Evolutionary conservation across 2,329 filamentous ascomycete genomes (phyloP).

Genomic region (Aspergillus tamarii): DNA sequence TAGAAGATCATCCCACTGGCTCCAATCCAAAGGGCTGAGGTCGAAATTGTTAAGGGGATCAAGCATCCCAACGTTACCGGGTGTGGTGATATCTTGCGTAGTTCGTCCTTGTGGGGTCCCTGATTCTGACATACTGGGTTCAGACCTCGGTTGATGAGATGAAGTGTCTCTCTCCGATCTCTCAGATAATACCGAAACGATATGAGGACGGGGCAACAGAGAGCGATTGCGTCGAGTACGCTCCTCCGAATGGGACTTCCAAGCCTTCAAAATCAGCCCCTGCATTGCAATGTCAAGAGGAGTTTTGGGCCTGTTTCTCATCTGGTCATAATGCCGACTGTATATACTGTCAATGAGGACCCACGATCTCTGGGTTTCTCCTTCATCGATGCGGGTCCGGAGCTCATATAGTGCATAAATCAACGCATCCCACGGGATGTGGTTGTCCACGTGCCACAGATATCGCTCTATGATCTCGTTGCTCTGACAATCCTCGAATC

Average conservation of each 20-base stretch:
- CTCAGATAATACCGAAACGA: constrained; percentile 17
- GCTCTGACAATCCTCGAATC: constrained; percentile 29
- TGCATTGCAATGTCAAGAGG: constrained; percentile 30
- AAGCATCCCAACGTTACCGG: not conserved
- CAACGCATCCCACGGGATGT: constrained; percentile 57
- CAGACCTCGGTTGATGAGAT: not conserved
- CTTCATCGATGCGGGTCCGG: constrained; percentile 38
- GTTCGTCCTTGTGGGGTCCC: not conserved
- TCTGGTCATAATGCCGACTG: constrained; percentile 39
- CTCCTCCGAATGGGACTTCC: constrained; percentile 29
- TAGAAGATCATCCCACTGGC: constrained; percentile 34
- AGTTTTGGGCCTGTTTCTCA: constrained; percentile 18
- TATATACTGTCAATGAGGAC: constrained; percentile 48
- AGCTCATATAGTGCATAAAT: constrained; percentile 54
- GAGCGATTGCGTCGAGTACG: constrained; percentile 21
- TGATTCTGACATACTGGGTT: not conserved
- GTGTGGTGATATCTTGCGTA: not conserved
- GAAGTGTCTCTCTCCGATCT: not conserved
- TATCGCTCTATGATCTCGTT: constrained; percentile 46
- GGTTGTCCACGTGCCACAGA: constrained; percentile 50
- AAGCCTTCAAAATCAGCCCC: constrained; percentile 31
- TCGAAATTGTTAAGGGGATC: constrained; percentile 9
- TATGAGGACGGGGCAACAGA: constrained; percentile 25
- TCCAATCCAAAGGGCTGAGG: constrained; percentile 31
- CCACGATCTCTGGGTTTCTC: constrained; percentile 49